Evolutionary conservation across 306 rosid genomes (phyloP), one percentile per base, ranked within the genome.

Genomic region (Dalbergia cultrata): DNA sequence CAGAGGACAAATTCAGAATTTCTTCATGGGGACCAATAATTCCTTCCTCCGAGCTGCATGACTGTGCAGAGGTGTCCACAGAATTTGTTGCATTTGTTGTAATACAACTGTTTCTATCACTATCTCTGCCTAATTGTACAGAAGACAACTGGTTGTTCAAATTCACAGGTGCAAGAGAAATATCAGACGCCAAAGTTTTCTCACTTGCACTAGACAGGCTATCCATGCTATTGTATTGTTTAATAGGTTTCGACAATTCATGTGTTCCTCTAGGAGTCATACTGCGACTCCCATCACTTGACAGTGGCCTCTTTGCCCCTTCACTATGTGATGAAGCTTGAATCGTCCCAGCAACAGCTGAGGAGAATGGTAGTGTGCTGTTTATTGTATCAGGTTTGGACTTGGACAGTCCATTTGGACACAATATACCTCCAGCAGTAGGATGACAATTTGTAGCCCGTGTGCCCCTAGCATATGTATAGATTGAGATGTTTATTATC

Each of bases 361-460:
- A 74, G 26, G 97, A 85, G 81, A 85, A 85, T 70, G 89, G 86
- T 78, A 83, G 59, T 11, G 89, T 77, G 80, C 85, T 67, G 76
- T 82, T 71, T 34, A 77, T 86, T 50, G 87, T 68, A 64, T 95
- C 97, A 62, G 79, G 73, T 81, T 88, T 93, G 68, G 83, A 78
- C 62, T 88, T 95, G 50, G 88, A 60, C 47, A 78, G 83, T 64
- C 88, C 97, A 90, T 90, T 87, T 57, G 89, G 44, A 72, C 83
- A 74, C 45, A 87, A 80, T 77, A 85, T 59, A 72, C 89, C 87
- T 63, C 85, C 83, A 64, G 79, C 70, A 76, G 87, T 70, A 16
- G 85, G 80, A 31, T 80, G 93, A 82, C 90, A 82, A 85, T 82
- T 90, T 49, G 97, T 77, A 80, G 93, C 83, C 77, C 90, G 91